phyloP scores from a whole-genome alignment of 768 basidiomycete genomes.

The Naganishia randhawae region DNA sequence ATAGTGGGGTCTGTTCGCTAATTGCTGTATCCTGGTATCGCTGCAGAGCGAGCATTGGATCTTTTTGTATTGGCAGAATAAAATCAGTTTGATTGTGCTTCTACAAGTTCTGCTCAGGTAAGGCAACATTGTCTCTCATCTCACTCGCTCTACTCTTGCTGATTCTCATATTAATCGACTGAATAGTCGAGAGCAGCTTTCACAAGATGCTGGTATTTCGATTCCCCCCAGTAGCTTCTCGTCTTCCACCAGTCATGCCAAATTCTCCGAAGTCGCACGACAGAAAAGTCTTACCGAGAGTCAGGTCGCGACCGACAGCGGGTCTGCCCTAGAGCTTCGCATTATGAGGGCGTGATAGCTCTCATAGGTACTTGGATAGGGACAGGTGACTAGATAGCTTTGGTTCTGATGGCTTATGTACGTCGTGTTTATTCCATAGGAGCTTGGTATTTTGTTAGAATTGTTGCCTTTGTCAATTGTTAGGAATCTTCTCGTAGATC shows the following conservation, averaged over 20 bases:
- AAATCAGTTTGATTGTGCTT: not conserved
- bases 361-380: not conserved
- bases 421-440: no score
- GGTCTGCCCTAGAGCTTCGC: constrained; percentile 5
- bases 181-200: constrained; percentile 12
- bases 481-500: no score
- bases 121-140: not conserved
- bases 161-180: not conserved
- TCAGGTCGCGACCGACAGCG: not conserved
- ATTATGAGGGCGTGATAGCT: not conserved
- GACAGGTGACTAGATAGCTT: no score
- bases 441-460: no score
- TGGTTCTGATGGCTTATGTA: no score
- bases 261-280: not conserved
- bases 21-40: not conserved
- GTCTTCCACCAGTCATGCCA: not conserved
- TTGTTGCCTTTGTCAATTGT: no score
- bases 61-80: constrained; percentile 1
- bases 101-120: constrained; percentile 12
- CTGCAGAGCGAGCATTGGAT: constrained; percentile 4
- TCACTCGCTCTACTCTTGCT: not conserved
- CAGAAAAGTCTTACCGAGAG: not conserved
- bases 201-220: not conserved
- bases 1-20: not conserved
- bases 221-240: not conserved